Base-by-base conservation (phyloP, 1,284 basidiomycete genomes). In the Pseudozyma hubeiensis region DNA sequence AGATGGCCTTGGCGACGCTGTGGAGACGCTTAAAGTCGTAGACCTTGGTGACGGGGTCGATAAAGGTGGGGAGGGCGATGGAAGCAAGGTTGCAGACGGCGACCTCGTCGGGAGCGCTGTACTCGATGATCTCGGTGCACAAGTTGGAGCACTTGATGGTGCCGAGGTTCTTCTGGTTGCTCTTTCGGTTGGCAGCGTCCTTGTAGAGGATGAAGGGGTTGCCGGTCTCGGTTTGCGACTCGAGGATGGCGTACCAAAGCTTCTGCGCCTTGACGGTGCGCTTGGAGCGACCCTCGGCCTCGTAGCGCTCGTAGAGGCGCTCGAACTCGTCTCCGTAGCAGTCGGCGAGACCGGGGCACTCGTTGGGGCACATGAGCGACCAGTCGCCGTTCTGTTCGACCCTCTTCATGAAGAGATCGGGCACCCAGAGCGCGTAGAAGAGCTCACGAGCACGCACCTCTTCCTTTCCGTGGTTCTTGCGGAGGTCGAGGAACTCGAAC, bases 391-490 rank as follows among this genome's bases (percentile, higher is more conserved):
- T 91, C 19, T 89, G 86, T 71, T 85, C 82, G 52, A 85, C 84
- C 49, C 84, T 68, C 64, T 79, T 77, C 84, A 85, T 85, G 65
- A 99, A 99, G 57, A 99, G 90, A 86, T 99, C 95, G 40, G 94
- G 90, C 77, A 98, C 92, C 96, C 97, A 99, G 46, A 99, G 90
- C 1, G 96, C 97, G 85, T 97, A 97, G 89, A 99, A 99, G 29
- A 99, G 88, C 85, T 99, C 97, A 58, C 97, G 91, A 33, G 97
- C 97, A 75, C 97, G 93, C 56, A 91, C 90, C 86, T 99, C 96
- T 86, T 99, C 97, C 86, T 99, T 99, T 64, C 97, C 97, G 82
- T 99, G 97, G 86, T 99, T 99, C 89, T 99, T 99, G 82, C 97
- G 90, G 48, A 99, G 89, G 85, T 99, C 96, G 76, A 99, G 89